Base-by-base conservation (phyloP, 2,329 filamentous ascomycete genomes). In the Trichophyton benhamiae region DNA sequence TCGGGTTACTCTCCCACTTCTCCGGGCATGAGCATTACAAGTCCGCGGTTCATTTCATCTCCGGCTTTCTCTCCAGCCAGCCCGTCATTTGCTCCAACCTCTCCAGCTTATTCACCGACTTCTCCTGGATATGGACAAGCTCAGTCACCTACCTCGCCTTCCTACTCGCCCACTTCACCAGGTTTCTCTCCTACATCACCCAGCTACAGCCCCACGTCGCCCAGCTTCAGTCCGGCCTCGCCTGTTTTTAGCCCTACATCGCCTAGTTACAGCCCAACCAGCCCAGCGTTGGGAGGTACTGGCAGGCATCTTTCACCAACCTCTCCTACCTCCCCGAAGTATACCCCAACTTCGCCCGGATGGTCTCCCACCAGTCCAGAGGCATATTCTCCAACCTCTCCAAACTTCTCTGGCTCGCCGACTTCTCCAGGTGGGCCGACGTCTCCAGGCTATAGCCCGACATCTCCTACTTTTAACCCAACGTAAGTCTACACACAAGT, bases 1-100 rank as follows among this genome's bases (percentile, higher is more conserved):
- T 81, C 74, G 72, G 74, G 75, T 44, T 91, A 88, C 78, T 91
- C 88, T 61, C 88, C 89, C 2, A 88, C 87, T 5, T 91, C 87
- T 38, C 88, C 88, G 57, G 84, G 84, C 60, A 78, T 82, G 71
- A 77, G 77, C 62, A 74, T 79, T 44, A 82, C 81, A 38, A 83
- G 80, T 66, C 82, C 82, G 57, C 78, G 77, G 59, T 83, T 81
- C 69, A 76, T 78, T 64, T 78, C 79, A 2, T 81, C 79, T 27
- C 80, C 80, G 11, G 75, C 76, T 1, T 82, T 81, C 71, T 81
- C 80, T 17, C 80, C 80, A 17, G 74, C 79, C 33, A 81, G 79
- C 62, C 80, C 81, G 25, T 75, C 77, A 3, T 82, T 81, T 66
- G 77, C 74, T 41, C 78, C 79, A 7, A 83, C 88, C 0, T 92